phyloP scores from a whole-genome alignment of 345 rosid species.

The Eucalyptus curtisii region DNA sequence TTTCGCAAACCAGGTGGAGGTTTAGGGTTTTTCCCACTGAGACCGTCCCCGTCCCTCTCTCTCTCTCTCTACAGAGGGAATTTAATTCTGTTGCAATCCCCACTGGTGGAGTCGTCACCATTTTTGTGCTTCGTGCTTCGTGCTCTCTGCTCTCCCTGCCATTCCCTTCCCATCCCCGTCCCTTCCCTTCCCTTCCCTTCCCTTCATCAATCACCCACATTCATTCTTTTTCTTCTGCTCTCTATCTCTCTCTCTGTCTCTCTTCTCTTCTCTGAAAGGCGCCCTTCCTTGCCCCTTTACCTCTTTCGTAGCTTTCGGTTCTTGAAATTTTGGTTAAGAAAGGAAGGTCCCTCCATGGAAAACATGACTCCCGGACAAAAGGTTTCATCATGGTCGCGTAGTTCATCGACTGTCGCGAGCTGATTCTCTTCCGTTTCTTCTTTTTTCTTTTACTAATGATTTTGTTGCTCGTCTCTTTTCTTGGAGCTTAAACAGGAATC shows the following conservation, averaged over 20 bases:
- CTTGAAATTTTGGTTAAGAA: neutral
- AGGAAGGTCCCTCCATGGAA: neutral
- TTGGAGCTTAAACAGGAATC: neutral
- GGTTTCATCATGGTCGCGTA: neutral
- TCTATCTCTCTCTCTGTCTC: neutral
- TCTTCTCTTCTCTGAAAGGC: neutral
- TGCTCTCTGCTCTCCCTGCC: neutral
- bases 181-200: neutral
- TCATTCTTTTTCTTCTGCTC: neutral
- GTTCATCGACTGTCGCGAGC: neutral
- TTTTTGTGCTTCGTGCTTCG: neutral
- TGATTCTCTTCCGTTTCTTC: neutral
- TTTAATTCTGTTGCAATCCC: neutral
- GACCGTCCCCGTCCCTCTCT: neutral
- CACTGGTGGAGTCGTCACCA: neutral
- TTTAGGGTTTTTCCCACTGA: neutral
- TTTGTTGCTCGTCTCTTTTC: neutral
- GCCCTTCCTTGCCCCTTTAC: neutral
- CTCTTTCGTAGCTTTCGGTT: neutral
- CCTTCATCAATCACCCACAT: neutral
- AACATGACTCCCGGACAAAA: neutral
- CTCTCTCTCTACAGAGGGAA: neutral
- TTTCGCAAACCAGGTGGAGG: neutral
- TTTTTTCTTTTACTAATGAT: neutral
- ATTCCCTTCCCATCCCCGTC: neutral